Conservation (phyloP, 805 yeast genomes). For the Kuraishia ogatae region DNA sequence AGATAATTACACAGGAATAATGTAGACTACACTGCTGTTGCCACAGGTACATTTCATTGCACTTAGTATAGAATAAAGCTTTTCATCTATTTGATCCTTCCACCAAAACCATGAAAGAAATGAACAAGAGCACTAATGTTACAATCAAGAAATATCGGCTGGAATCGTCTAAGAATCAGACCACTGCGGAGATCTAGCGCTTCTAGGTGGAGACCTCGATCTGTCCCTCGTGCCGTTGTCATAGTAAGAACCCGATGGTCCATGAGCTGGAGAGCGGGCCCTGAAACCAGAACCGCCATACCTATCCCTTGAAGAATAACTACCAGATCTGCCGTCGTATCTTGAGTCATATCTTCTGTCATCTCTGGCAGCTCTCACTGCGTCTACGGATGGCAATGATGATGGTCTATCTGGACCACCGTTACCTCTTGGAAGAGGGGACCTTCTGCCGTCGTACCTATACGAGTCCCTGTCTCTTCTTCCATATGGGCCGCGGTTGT, state of each 20-base stretch:
- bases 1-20: too few relatives aligned
- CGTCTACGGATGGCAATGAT: not conserved
- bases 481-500: not conserved
- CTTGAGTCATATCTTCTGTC: not conserved
- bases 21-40: not conserved
- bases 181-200: not conserved
- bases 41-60: constrained; percentile 3
- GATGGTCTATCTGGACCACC: not conserved
- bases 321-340: not conserved
- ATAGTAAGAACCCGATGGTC: not conserved
- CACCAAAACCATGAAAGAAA: constrained; percentile 9
- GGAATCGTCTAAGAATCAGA: constrained; percentile 12
- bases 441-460: not conserved
- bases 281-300: not conserved
- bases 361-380: not conserved
- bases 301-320: constrained; percentile 3
- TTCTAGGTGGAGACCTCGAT: constrained; percentile 1
- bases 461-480: not conserved
- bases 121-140: not conserved
- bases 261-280: not conserved
- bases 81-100: constrained; percentile 3
- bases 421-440: not conserved
- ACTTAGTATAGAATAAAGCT: constrained; percentile 7
- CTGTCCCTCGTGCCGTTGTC: constrained; percentile 1
- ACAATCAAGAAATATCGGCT: not conserved